Evolutionary conservation across 2,329 filamentous ascomycete species (phyloP), one percentile per base, ranked within the genome.

Genomic region (Aureobasidium sp.): DNA sequence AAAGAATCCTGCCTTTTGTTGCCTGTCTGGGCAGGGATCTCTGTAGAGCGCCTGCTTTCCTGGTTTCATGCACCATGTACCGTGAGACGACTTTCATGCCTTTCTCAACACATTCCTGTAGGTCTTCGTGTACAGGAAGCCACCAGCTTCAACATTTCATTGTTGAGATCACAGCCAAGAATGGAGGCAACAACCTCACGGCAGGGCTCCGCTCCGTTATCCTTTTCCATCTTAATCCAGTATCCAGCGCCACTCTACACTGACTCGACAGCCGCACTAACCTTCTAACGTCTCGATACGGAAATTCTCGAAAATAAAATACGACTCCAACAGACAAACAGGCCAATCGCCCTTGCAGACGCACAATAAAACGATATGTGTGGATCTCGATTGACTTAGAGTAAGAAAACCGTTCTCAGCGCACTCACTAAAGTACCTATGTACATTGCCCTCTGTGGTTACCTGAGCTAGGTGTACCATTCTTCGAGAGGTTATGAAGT

Each of bases 261-360:
- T 60, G 57, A 51, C 57, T 60, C 57, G 57, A 57, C 46, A 36
- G 34, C 13, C n/a, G 36, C 57, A 27, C 57, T 60, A 60, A 46
- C 57, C 20, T 3, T 43, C 29, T 39, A 26, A 51, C 20, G 26
- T 36, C 57, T 26, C 26, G 7, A 48, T 39, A 20, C 20, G 29
- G 12, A 37, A 37, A 37, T 37, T 41, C 36, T 46, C 17, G 44
- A 47, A 48, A 29, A 44, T 15, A 36, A 34, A 46, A 46, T 20
- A 44, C 27, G 17, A 32, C 13, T 29, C 41, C n/a, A 57, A 57
- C 44, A 47, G 34, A 20, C 51, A 57, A 57, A 46, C 26, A 59
- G 41, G 2, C 20, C 34, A 39, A 29, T 41, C 27, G 56, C 36
- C 36, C 57, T 60, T 60, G 46, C 57, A 60, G 44, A 7, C 17